phyloP scores from a whole-genome alignment of 208 protist species.

The Acanthamoeba lenticulata region DNA sequence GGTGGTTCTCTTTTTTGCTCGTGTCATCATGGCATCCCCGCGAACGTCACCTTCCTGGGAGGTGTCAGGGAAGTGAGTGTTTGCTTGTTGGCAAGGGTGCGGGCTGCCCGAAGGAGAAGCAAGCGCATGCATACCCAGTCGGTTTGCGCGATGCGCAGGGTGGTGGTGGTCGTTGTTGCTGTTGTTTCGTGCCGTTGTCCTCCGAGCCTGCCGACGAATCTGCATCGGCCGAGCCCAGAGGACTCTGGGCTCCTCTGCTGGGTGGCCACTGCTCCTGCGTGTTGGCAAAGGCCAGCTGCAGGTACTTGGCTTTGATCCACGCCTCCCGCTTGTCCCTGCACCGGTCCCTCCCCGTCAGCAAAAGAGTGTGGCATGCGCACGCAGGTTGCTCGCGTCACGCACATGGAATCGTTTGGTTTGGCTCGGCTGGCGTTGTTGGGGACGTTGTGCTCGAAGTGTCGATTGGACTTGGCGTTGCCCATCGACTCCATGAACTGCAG shows the following conservation, averaged over 20 bases:
- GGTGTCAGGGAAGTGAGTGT: background rate
- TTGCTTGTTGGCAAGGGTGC: background rate
- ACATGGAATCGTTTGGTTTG: background rate
- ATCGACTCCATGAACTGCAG: constrained; percentile 58
- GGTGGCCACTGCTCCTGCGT: constrained; percentile 17
- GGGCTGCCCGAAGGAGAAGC: background rate
- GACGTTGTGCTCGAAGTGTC: constrained; percentile 26
- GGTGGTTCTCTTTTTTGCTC: background rate
- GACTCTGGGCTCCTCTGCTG: background rate
- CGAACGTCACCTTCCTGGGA: background rate
- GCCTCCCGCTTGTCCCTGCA: constrained; percentile 13
- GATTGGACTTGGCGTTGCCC: constrained; percentile 55
- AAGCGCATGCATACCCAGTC: background rate
- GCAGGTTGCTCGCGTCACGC: background rate
- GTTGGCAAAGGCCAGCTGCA: constrained; percentile 4
- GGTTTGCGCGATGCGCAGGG: background rate
- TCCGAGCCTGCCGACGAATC: too few species aligned
- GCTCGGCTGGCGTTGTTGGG: background rate
- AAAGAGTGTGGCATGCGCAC: background rate
- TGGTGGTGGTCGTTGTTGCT: background rate
- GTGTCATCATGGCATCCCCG: background rate
- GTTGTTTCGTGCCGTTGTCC: background rate
- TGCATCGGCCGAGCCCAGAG: too few species aligned
- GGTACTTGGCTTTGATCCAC: constrained; percentile 66
- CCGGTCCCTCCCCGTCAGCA: background rate